A percentile compares a stretch with the other conserved stretches of the same genome.
Evolutionary conservation across 345 rosid genomes (phyloP).

Genomic region (Salix arbutifolia): DNA sequence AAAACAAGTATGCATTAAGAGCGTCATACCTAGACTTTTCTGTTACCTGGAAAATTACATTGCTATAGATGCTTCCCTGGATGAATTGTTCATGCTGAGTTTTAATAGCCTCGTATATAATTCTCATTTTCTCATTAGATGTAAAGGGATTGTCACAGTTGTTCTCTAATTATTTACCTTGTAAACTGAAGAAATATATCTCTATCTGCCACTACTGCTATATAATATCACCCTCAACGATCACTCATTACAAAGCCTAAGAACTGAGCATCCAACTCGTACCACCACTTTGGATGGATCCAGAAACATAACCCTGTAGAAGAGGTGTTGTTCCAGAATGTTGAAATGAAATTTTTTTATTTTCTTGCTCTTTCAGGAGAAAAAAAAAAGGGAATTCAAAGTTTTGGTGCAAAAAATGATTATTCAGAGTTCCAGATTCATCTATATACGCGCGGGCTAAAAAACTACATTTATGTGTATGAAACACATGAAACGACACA

Average conservation of each 20-base stretch:
- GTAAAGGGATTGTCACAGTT: not conserved
- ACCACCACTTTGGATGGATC: not conserved
- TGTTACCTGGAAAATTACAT: not conserved
- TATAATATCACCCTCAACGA: not conserved
- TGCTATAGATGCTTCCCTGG: not conserved
- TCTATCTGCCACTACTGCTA: not conserved
- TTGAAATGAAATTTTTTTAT: not conserved
- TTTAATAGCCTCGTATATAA: not conserved
- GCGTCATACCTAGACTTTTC: not conserved
- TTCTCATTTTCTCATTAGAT: not conserved
- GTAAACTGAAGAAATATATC: not conserved
- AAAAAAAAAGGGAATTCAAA: not conserved
- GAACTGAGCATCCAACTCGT: not conserved
- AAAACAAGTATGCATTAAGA: not conserved
- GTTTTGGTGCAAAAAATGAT: not conserved
- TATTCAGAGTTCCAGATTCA: not conserved
- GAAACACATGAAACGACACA: not conserved
- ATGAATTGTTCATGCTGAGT: not conserved
- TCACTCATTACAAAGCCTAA: not conserved
- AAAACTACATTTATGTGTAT: not conserved
- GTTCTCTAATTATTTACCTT: not conserved
- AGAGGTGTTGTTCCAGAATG: not conserved
- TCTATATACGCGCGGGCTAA: not conserved
- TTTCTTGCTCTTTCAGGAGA: not conserved
- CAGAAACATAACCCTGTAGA: not conserved